phyloP scores from a whole-genome alignment of 352 stramenopile genomes.

The Phytophthora podocarpi region DNA sequence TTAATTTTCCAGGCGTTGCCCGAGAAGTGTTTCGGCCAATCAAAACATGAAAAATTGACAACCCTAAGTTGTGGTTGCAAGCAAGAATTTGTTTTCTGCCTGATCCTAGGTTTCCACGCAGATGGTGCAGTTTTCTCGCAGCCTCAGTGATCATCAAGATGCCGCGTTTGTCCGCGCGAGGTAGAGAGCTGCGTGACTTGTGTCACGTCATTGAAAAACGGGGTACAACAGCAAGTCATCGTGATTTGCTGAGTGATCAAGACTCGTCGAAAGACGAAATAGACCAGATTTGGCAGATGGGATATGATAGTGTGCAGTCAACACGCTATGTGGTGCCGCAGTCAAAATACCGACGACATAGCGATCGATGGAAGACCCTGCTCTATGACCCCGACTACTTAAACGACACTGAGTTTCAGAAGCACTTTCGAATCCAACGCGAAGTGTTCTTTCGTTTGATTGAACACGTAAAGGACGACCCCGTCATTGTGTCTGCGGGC shows the following conservation, averaged over 20 bases:
- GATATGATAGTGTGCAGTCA: neutral
- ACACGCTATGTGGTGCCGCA: neutral
- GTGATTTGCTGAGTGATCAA: conserved; percentile 1
- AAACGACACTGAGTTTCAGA: conserved; percentile 15
- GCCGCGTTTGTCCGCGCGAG: conserved; percentile 1
- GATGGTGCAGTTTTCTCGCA: no score
- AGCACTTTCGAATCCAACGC: conserved; percentile 10
- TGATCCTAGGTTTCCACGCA: neutral
- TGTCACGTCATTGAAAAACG: neutral
- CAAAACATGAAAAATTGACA: neutral
- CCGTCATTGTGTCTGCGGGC: neutral
- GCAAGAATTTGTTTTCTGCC: neutral
- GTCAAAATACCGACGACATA: neutral
- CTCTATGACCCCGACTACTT: conserved; percentile 6
- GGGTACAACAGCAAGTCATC: neutral
- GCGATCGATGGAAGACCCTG: conserved; percentile 1
- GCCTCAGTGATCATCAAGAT: conserved; percentile 3
- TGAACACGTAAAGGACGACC: conserved; percentile 6
- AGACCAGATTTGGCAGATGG: conserved; percentile 8
- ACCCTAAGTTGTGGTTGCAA: neutral
- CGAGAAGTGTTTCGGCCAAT: neutral
- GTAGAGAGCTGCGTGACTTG: conserved; percentile 2
- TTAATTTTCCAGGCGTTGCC: neutral
- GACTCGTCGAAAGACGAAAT: conserved; percentile 8
- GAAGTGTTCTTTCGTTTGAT: conserved; percentile 7